Conservation (phyloP, 192 early-diverging fungal species). For the Diversispora epigaea region DNA sequence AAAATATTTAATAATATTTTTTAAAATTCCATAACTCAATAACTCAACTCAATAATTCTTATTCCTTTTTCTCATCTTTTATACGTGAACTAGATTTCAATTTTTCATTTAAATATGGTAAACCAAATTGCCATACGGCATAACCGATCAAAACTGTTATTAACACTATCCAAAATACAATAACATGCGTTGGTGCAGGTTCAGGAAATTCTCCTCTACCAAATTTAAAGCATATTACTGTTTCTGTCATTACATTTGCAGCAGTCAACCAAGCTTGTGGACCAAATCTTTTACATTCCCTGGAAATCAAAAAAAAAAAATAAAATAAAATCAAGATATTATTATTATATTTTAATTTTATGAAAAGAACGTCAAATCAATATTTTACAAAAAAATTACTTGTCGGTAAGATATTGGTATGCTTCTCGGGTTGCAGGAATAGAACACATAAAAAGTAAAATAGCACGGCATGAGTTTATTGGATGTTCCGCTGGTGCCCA, state of each 20-base stretch:
- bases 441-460: slow-evolving; percentile 81
- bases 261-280: slow-evolving; percentile 91
- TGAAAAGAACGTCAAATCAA: neutral
- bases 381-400: slow-evolving; percentile 18
- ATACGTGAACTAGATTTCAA: neutral
- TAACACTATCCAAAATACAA: slow-evolving; percentile 74
- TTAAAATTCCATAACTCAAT: too few species aligned
- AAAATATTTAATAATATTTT: too few species aligned
- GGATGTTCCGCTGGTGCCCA: slow-evolving; percentile 89
- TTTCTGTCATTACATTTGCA: slow-evolving; percentile 84
- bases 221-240: slow-evolving; percentile 91
- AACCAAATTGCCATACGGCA: slow-evolving; percentile 73
- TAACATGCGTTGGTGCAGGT: slow-evolving; percentile 69
- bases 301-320: slow-evolving; percentile 28
- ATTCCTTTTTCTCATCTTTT: too few species aligned
- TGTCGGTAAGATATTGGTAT: slow-evolving; percentile 82
- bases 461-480: slow-evolving; percentile 74
- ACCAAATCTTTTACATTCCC: slow-evolving; percentile 85
- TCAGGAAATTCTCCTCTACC: slow-evolving; percentile 80
- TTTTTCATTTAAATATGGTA: slow-evolving; percentile 12
- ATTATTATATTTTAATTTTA: slow-evolving; percentile 22
- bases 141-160: slow-evolving; percentile 61
- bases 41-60: too few species aligned
- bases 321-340: too few species aligned
- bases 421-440: slow-evolving; percentile 85